Evolutionary conservation across 2,329 filamentous ascomycete species (phyloP), one percentile per base, ranked within the genome.

Genomic region (Nemania bipapillata): DNA sequence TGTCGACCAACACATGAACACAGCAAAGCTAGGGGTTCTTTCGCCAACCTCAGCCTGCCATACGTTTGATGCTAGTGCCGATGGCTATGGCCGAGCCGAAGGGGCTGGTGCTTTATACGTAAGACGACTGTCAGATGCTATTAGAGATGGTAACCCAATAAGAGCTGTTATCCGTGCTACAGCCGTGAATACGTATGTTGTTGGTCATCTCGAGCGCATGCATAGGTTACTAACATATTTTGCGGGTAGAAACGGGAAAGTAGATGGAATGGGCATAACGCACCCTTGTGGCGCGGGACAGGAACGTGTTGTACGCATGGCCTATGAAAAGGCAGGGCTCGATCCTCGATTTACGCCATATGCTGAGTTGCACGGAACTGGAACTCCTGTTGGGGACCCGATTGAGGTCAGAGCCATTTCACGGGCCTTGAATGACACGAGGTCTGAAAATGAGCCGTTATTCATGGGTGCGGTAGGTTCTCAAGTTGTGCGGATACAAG

Each of bases 31-130:
- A 0, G 78, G 78, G 0, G 72, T 79, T 0, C 62, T 82, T 0
- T 82, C 80, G 0, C 76, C 78, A 0, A 77, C 75, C 0, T 77
- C 76, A 0, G 72, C 63, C 1, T 78, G 78, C 37, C 73, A 76
- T 26, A 78, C 75, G 0, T 79, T 77, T 26, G 77, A 79, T 35
- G 71, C 56, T 0, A 58, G 61, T 6, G 77, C 77, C 3, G 76
- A 79, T 56, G 77, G 77, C 4, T 78, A 78, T 63, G 73, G 59
- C 1, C 69, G 74, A 24, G 72, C 69, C 11, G 74, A 75, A 47
- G 72, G 62, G 11, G 73, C 63, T 12, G 70, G 72, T 15, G 71
- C 72, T 24, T 42, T 75, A n/a, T 75, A 75, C 37, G 20, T 76
- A 9, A 75, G 74, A 69, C 68, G 73, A 2, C 67, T 78, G 2